A percentile compares a stretch with the other conserved stretches of the same genome.
Evolutionary conservation across 768 basidiomycete genomes (phyloP).

Genomic region (Tephrocybe sp.): DNA sequence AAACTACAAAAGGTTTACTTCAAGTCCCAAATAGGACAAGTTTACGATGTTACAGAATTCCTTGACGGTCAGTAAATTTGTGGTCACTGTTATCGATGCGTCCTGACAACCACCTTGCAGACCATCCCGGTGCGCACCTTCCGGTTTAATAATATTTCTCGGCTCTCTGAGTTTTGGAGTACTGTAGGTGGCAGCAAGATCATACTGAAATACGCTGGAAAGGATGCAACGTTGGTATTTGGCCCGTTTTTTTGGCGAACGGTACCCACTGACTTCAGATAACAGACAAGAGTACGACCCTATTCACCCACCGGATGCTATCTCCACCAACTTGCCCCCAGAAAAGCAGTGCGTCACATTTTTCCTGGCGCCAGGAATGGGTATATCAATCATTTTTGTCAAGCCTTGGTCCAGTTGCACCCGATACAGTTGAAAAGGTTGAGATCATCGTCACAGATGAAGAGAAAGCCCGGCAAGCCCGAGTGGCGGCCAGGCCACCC

Average conservation of each 20-base stretch:
- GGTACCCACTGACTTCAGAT: not conserved
- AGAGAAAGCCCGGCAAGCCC: constrained; percentile 66
- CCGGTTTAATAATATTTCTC: not conserved
- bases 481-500: constrained; percentile 62
- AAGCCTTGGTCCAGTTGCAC: constrained; percentile 73
- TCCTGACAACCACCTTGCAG: constrained; percentile 25
- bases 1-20: not conserved
- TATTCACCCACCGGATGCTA: constrained; percentile 85
- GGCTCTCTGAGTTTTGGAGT: constrained; percentile 6
- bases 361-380: not conserved
- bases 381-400: constrained; percentile 6
- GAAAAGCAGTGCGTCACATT: constrained; percentile 69
- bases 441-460: constrained; percentile 63
- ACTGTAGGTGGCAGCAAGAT: constrained; percentile 73
- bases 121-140: constrained; percentile 55
- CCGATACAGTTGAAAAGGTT: constrained; percentile 59
- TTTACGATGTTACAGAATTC: constrained; percentile 80
- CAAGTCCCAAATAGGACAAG: constrained; percentile 45
- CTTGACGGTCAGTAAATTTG: constrained; percentile 48
- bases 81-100: not conserved
- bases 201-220: constrained; percentile 85
- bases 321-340: constrained; percentile 70
- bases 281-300: constrained; percentile 76
- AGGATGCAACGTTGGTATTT: constrained; percentile 74
- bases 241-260: constrained; percentile 1